phyloP scores from a whole-genome alignment of 305 asterid genomes.

The Caryopteris hybrid region DNA sequence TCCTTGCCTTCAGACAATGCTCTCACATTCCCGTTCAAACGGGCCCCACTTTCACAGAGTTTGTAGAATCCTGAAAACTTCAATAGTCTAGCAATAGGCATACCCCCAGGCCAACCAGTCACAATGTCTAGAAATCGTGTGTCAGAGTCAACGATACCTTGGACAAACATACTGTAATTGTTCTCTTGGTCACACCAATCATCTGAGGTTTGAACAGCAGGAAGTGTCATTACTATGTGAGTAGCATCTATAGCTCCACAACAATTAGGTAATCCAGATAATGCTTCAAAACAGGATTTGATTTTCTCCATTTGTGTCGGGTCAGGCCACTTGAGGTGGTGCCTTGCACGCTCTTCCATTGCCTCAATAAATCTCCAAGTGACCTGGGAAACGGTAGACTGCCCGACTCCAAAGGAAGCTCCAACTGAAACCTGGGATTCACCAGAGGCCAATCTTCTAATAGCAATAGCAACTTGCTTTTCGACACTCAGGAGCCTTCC shows the following conservation, averaged over 20 bases:
- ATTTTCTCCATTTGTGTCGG: conserved; percentile 38
- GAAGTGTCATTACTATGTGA: conserved; percentile 88
- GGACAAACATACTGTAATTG: conserved; percentile 89
- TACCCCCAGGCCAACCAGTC: conserved; percentile 98
- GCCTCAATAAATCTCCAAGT: conserved; percentile 98
- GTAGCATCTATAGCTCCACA: conserved; percentile 92
- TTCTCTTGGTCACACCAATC: conserved; percentile 94
- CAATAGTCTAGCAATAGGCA: conserved; percentile 69
- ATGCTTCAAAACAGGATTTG: conserved; percentile 53
- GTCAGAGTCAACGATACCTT: conserved; percentile 76
- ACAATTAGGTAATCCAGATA: conserved; percentile 73
- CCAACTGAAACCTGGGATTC: conserved; percentile 98
- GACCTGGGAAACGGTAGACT: conserved; percentile 95
- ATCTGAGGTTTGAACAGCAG: conserved; percentile 87
- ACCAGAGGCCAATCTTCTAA: conserved; percentile 89
- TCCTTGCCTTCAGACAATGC: conserved; percentile 34
- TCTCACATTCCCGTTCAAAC: conserved; percentile 48
- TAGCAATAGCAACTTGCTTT: conserved; percentile 95
- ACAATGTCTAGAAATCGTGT: conserved; percentile 72
- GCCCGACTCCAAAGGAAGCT: conserved; percentile 97
- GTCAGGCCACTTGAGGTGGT: conserved; percentile 91
- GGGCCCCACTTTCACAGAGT: conserved; percentile 68
- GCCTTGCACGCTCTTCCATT: conserved; percentile 84
- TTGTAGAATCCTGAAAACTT: conserved; percentile 73
- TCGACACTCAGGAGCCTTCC: conserved; percentile 97